Conservation (phyloP, 768 basidiomycete species). For the Rubroboletus satanas region DNA sequence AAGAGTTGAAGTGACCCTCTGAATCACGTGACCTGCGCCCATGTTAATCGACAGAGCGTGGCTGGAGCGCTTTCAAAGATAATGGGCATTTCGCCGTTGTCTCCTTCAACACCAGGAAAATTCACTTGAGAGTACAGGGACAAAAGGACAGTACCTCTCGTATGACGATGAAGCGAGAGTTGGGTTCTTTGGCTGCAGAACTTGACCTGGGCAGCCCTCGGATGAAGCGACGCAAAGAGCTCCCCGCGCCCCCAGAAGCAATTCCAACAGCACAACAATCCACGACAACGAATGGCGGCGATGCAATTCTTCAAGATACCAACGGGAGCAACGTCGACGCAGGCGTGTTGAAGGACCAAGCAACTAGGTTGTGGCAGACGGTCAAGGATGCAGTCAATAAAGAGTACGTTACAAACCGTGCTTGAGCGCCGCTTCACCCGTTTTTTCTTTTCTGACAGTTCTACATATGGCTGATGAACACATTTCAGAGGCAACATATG, state of each 20-base stretch:
- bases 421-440: constrained; percentile 35
- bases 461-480: constrained; percentile 28
- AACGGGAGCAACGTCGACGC: constrained; percentile 27
- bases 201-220: constrained; percentile 45
- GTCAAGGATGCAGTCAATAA: constrained; percentile 82
- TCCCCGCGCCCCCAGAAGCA: constrained; percentile 37
- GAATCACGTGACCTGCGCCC: constrained; percentile 28
- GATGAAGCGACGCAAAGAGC: constrained; percentile 49
- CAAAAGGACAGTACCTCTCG: constrained; percentile 13
- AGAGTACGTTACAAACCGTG: constrained; percentile 68
- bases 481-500: constrained; percentile 57
- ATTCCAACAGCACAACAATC: constrained; percentile 31
- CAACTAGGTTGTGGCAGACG: constrained; percentile 68
- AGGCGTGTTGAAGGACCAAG: constrained; percentile 54
- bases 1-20: neutral
- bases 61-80: constrained; percentile 28
- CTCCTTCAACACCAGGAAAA: constrained; percentile 24
- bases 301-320: constrained; percentile 11
- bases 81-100: constrained; percentile 32
- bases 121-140: constrained; percentile 25
- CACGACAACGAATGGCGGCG: constrained; percentile 31
- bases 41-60: constrained; percentile 20
- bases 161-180: constrained; percentile 52
- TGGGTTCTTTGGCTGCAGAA: constrained; percentile 36
- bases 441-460: constrained; percentile 43